Percentiles rank a stretch among this genome's conserved stretches.
Evolutionary conservation across 192 early-diverging fungal genomes (phyloP).

Genomic region (Backusella luteola): DNA sequence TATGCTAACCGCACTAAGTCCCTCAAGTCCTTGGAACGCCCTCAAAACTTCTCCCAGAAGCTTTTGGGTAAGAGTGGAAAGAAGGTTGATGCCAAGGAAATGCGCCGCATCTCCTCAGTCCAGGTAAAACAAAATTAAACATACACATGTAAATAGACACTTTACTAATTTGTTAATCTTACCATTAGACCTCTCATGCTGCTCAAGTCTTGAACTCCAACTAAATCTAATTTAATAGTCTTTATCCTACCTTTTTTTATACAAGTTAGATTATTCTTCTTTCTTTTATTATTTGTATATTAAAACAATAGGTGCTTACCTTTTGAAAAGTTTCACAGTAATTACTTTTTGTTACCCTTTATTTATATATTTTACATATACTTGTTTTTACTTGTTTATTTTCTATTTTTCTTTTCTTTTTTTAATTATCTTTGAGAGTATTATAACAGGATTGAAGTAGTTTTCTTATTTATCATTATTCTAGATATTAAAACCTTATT

Average conservation of each 20-base stretch:
- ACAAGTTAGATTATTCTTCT: constrained; percentile 1
- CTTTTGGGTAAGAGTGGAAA: constrained; percentile 54
- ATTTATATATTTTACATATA: neutral
- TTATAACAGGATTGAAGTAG: neutral
- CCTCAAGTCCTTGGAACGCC: constrained; percentile 32
- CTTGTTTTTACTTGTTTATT: neutral
- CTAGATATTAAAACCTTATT: neutral
- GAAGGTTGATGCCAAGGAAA: constrained; percentile 59
- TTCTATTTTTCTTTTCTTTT: neutral
- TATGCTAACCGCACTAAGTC: constrained; percentile 37
- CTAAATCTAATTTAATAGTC: neutral
- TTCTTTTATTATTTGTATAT: constrained; percentile 8
- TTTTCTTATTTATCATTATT: neutral
- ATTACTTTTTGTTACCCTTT: constrained; percentile 2
- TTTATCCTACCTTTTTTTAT: constrained; percentile 5
- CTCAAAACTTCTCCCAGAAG: constrained; percentile 31
- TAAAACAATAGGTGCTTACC: constrained; percentile 5
- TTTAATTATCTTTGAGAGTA: neutral
- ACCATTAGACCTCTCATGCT: constrained; percentile 25
- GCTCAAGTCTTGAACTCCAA: constrained; percentile 30
- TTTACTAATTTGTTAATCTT: neutral
- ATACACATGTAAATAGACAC: neutral
- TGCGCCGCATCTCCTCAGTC: constrained; percentile 72
- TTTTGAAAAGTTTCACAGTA: constrained; percentile 8
- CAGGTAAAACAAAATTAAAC: constrained; percentile 41